Evolutionary conservation across 345 rosid genomes (phyloP).

Genomic region (Linum tenue): DNA sequence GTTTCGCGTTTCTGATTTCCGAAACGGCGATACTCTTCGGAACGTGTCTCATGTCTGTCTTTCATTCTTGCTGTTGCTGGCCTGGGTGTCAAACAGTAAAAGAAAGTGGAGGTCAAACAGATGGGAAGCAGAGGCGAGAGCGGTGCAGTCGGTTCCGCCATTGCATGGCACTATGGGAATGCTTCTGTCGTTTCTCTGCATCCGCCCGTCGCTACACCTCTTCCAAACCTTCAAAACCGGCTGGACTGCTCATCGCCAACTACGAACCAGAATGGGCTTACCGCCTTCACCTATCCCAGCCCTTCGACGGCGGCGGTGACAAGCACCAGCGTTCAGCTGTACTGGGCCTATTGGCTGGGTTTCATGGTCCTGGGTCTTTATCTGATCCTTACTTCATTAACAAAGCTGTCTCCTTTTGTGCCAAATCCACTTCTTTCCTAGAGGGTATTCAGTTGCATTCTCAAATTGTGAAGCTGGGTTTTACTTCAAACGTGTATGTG

Average conservation of each 20-base stretch:
- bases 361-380: constrained; percentile 8
- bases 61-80: neutral
- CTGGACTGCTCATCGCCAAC: neutral
- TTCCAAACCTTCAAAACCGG: neutral
- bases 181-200: neutral
- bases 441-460: constrained; percentile 29
- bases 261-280: neutral
- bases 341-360: neutral
- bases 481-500: constrained; percentile 23
- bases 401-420: constrained; percentile 21
- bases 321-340: neutral
- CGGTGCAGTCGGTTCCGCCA: neutral
- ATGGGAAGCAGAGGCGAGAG: neutral
- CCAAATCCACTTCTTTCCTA: constrained; percentile 12
- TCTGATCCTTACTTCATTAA: constrained; percentile 18
- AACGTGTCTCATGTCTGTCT: neutral
- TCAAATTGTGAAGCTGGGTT: constrained; percentile 21
- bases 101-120: neutral
- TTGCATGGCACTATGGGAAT: neutral
- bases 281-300: neutral
- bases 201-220: neutral
- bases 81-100: neutral
- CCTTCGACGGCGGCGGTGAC: neutral
- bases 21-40: too few species aligned
- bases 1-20: too few species aligned